Percentiles rank a stretch among this genome's conserved stretches.
Conservation (phyloP, 257 asterid species). For the Penstemon newberryi region DNA sequence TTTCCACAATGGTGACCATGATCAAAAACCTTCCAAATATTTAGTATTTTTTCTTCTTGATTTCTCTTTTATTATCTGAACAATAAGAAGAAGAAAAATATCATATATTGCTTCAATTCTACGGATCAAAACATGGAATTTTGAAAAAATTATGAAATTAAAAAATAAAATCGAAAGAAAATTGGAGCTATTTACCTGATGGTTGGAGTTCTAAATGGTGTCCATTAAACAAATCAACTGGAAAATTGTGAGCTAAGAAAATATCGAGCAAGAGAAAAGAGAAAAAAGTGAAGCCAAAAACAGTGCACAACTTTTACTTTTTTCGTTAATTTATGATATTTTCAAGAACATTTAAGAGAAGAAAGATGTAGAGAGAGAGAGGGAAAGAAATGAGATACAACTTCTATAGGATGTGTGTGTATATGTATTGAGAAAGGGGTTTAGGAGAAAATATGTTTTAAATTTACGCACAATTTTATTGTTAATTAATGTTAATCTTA, state of each 20-base stretch:
- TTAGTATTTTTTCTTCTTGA: background rate
- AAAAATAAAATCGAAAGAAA: background rate
- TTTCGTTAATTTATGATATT: conserved; percentile 17
- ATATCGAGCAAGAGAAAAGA: conserved; percentile 24
- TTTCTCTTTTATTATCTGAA: conserved; percentile 2
- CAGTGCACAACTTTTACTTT: conserved; percentile 45
- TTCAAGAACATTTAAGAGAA: conserved; percentile 31
- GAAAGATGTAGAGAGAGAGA: conserved; percentile 24
- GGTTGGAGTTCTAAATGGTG: conserved; percentile 40
- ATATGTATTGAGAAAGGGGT: background rate
- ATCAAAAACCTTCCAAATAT: conserved; percentile 34
- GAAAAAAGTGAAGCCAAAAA: conserved; percentile 26
- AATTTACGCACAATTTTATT: no score
- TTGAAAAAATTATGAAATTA: background rate
- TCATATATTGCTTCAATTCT: conserved; percentile 16
- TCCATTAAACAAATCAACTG: conserved; percentile 40
- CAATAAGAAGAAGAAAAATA: conserved; percentile 17
- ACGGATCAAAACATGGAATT: conserved; percentile 38
- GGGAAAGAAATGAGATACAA: conserved; percentile 27
- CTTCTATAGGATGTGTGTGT: no score
- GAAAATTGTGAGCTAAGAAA: conserved; percentile 44
- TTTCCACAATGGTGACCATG: conserved; percentile 86
- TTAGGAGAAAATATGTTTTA: no score
- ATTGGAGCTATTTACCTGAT: conserved; percentile 40
- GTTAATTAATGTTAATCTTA: no score